Evolutionary conservation across 352 stramenopile genomes (phyloP).

Genomic region (Pythium angustatum): DNA sequence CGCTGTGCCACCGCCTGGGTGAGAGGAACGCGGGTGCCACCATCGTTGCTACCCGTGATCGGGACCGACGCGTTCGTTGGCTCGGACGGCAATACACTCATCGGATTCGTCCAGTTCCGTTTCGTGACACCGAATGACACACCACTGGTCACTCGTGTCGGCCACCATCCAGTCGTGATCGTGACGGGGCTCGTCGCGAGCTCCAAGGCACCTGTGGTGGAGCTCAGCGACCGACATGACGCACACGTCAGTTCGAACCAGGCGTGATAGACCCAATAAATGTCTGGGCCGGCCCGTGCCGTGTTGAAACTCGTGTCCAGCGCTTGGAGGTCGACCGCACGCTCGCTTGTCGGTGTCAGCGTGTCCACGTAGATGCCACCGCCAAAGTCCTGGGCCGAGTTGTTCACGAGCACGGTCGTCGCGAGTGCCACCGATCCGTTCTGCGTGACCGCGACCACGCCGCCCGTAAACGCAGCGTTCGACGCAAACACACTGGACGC

Average conservation of each 20-base stretch:
- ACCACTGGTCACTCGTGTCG: slow-evolving; percentile 54
- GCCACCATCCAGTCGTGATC: slow-evolving; percentile 61
- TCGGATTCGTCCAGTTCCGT: slow-evolving; percentile 14
- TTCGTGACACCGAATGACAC: slow-evolving; percentile 44
- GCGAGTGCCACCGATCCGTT: slow-evolving; percentile 37
- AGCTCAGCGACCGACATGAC: slow-evolving; percentile 1
- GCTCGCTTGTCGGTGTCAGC: slow-evolving; percentile 10
- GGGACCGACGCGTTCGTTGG: not conserved
- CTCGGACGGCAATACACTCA: not conserved
- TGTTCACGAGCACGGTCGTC: slow-evolving; percentile 36
- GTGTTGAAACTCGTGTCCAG: slow-evolving; percentile 38
- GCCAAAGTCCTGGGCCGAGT: slow-evolving; percentile 51
- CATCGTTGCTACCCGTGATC: not conserved
- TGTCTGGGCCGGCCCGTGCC: slow-evolving; percentile 42
- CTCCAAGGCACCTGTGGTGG: not conserved
- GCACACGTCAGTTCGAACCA: slow-evolving; percentile 6
- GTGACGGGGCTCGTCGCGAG: slow-evolving; percentile 45
- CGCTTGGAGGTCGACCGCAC: slow-evolving; percentile 3
- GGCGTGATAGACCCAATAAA: slow-evolving; percentile 48
- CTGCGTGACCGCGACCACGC: slow-evolving; percentile 42
- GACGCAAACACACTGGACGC: slow-evolving; percentile 21
- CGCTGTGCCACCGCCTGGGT: not conserved
- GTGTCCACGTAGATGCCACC: slow-evolving; percentile 58
- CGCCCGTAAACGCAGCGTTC: slow-evolving; percentile 55
- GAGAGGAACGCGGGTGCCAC: not conserved